Base-by-base conservation (phyloP, 345 rosid species). In the Odontarrhena argentea region DNA sequence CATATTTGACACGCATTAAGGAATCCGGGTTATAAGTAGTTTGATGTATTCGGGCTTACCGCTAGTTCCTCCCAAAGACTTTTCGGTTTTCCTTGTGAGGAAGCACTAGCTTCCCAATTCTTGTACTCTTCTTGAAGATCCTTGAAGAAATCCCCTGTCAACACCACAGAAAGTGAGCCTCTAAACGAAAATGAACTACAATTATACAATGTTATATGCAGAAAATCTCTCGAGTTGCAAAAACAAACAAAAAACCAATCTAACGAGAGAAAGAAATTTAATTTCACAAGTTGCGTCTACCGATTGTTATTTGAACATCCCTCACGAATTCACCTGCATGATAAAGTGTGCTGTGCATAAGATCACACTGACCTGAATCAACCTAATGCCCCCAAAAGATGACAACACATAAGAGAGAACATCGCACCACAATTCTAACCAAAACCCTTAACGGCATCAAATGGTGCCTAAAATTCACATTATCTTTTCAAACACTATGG, bases 11-110 rank as follows among this genome's bases (percentile, higher is more conserved):
- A 57, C 1, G 7, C 10, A 57, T 14, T 28, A 25, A 4, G 7
- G 10, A 56, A 7, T 22, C 28, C 2, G 2, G 14, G 11, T 43
- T 43, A 41, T 30, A 12, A 46, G 34, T 47, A 42, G 7, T 25
- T 44, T 65, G 12, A 50, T 18, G 56, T 9, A 5, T n/a, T 58
- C 2, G 11, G 34, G 5, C 92, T 60, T 81, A 90, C 97, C 67
- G 87, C 81, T 59, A 93, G 68, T 78, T 93, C 98, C 73, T 93
- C 98, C 98, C 98, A 93, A 22, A 93, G 87, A 82, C 96, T 86
- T 81, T 85, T 93, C 0, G 97, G 97, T 74, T 82, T 88, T 57
- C 87, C 97, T 45, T 88, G 84, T 3, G 92, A 77, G 52, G 96
- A 77, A 12, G 82, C 82, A 74, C 71, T 85, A 10, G 89, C 82